Base-by-base conservation (phyloP, 176 grass and related monocot species). In the Miscanthus lutarioriparius region DNA sequence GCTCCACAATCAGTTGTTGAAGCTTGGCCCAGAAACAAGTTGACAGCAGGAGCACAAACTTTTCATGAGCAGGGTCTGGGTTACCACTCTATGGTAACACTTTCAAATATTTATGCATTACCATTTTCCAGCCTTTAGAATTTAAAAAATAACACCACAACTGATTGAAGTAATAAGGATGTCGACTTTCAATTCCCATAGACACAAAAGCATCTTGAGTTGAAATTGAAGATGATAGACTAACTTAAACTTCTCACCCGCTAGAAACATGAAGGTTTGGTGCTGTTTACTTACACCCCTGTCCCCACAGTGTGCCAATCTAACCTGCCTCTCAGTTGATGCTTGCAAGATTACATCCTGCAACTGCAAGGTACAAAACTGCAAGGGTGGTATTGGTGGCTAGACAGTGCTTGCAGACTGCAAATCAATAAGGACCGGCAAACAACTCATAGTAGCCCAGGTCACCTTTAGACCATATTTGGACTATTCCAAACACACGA, bases 341-440 rank as follows among this genome's bases (percentile, higher is more conserved):
- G 27, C 27, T 75, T 75, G 45, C 17, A 8, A 75, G 27, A 75
- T 75, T 75, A 4, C 27, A 53, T 33, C 44, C 45, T 53, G 28
- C 27, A 49, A 74, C 41, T 73, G 70, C 70, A 48, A n/a, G n/a
- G n/a, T n/a, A n/a, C n/a, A n/a, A n/a, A 49, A 74, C 41, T 73
- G 70, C 70, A 48, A 73, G 25, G 16, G 14, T 47, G 40, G 6
- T 47, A 49, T 12, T 22, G 8, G 26, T 75, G 45, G 10, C 27
- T 51, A 33, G 26, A 10, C 43, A 51, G 16, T 51, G 17, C 16
- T 33, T 75, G 72, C 45, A 22, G 45, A 35, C 72, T 51, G 44
- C 45, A 53, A 53, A 75, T 22, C 27, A 49, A 51, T 16, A 74
- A 51, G 72, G 44, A 8, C 51, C 14, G 27, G 4, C 15, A 51